Conservation (phyloP, 2,329 filamentous ascomycete species). For the Pseudogymnoascus sp. region DNA sequence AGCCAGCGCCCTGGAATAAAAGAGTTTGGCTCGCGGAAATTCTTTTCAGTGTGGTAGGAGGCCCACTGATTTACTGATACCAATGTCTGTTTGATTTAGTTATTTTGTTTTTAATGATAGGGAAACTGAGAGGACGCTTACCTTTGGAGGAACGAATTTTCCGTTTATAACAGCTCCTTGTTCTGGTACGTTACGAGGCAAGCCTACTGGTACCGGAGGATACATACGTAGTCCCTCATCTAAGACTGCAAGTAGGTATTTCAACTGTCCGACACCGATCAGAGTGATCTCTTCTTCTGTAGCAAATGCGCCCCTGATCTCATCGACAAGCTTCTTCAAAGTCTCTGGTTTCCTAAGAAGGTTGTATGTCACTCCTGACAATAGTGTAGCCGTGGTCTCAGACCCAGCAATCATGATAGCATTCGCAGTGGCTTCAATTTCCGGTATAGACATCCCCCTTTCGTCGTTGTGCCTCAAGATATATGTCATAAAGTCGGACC, state of each 20-base stretch:
- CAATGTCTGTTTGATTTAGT: conserved; percentile 14
- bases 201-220: conserved; percentile 18
- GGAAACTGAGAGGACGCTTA: not conserved
- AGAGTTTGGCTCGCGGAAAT: conserved; percentile 6
- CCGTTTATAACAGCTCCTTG: conserved; percentile 17
- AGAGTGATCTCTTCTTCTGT: conserved; percentile 20
- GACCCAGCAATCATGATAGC: conserved; percentile 36
- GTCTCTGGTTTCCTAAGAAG: conserved; percentile 31
- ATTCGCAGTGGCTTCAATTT: conserved; percentile 11
- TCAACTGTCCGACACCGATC: conserved; percentile 12
- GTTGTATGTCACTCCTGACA: conserved; percentile 34
- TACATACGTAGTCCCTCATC: conserved; percentile 30
- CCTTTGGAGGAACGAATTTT: conserved; percentile 12
- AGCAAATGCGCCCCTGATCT: conserved; percentile 35
- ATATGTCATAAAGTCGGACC: conserved; percentile 12
- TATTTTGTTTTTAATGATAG: not conserved
- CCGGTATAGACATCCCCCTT: conserved; percentile 8
- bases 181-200: conserved; percentile 14
- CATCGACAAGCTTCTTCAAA: conserved; percentile 33
- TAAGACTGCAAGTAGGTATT: conserved; percentile 31
- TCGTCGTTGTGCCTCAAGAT: conserved; percentile 15
- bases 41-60: not conserved
- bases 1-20: conserved; percentile 36
- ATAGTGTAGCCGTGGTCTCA: conserved; percentile 43
- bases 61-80: not conserved